Evolutionary conservation across 306 rosid genomes (phyloP), one percentile per base, ranked within the genome.

Genomic region (Gillenia trifoliata): DNA sequence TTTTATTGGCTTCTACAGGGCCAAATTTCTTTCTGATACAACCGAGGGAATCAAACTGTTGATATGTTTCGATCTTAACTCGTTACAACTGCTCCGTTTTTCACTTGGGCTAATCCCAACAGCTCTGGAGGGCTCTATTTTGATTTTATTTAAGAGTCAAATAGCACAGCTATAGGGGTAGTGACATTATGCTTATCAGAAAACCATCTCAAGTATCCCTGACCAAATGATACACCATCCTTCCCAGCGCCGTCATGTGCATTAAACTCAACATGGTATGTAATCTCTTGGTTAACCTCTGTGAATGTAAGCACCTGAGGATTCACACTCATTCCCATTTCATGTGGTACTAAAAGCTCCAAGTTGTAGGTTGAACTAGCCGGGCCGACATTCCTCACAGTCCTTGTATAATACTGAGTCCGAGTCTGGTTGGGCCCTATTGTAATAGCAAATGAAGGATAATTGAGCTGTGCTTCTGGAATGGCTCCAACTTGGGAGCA

Each of bases 161-260:
- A 57, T 17, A 57, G 16, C 31, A 57, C 63, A 25, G 85, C 45
- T 68, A 90, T 61, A 54, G 85, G 92, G 79, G 72, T 84, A 40
- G 76, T 78, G 70, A 84, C 90, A 31, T 86, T 62, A 74, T 84
- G 64, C 11, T 29, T 57, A 66, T 52, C 76, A 64, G 92, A 88
- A 49, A 75, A 65, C 96, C 92, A 88, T 26, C 28, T 77, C 68
- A 88, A 29, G 29, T 71, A 83, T 1, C 96, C 92, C 31, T 88
- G 88, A 56, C 71, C 11, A 73, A 82, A 65, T 0, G 11, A 10
- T 29, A 82, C 50, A 7, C 70, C 71, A 47, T 75, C 81, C 6
- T 1, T 6, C 23, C 36, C 36, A 55, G 73, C 66, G 5, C 68
- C 43, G 20, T 19, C 41, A 36, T 30, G 23, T 2, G 89, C 85